Conservation (phyloP, 495 filamentous ascomycete genomes). For the Hypomontagnella submonticulosa region DNA sequence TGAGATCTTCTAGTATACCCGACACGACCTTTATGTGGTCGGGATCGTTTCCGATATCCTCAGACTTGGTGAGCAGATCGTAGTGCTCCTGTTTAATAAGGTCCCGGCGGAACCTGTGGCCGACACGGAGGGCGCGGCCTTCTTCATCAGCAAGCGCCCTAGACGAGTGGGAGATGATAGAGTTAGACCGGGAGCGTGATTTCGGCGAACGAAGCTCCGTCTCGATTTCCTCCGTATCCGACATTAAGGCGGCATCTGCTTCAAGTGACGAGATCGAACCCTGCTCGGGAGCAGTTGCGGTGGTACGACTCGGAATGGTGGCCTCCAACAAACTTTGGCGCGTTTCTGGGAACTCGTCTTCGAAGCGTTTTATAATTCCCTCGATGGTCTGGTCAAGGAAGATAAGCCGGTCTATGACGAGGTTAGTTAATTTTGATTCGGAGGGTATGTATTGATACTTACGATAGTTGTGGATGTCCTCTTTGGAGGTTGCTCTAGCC, state of each 20-base stretch:
- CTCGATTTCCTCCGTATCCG: conserved; percentile 53
- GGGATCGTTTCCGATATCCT: conserved; percentile 64
- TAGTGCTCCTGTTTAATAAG: conserved; percentile 60
- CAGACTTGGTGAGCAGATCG: conserved; percentile 53
- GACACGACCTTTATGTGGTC: conserved; percentile 67
- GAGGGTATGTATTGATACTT: conserved; percentile 46
- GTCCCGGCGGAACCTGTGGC: conserved; percentile 79
- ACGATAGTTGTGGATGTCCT: conserved; percentile 77
- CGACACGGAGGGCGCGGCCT: conserved; percentile 85
- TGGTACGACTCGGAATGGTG: conserved; percentile 44
- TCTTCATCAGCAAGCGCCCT: conserved; percentile 87
- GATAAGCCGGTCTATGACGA: conserved; percentile 73
- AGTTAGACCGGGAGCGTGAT: conserved; percentile 73
- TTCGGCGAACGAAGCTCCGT: conserved; percentile 50
- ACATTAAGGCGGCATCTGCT: conserved; percentile 45
- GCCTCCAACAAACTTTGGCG: conserved; percentile 64
- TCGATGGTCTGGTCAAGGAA: conserved; percentile 91
- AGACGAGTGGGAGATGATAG: conserved; percentile 81
- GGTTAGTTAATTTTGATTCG: conserved; percentile 41
- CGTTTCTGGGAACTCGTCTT: conserved; percentile 94
- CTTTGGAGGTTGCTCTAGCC: conserved; percentile 64
- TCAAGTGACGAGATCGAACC: conserved; percentile 41
- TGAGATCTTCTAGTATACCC: conserved; percentile 70
- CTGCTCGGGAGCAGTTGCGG: conserved; percentile 53
- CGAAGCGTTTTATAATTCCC: conserved; percentile 92